Conservation (phyloP, 192 early-diverging fungal genomes). For the Mortierella alpina region DNA sequence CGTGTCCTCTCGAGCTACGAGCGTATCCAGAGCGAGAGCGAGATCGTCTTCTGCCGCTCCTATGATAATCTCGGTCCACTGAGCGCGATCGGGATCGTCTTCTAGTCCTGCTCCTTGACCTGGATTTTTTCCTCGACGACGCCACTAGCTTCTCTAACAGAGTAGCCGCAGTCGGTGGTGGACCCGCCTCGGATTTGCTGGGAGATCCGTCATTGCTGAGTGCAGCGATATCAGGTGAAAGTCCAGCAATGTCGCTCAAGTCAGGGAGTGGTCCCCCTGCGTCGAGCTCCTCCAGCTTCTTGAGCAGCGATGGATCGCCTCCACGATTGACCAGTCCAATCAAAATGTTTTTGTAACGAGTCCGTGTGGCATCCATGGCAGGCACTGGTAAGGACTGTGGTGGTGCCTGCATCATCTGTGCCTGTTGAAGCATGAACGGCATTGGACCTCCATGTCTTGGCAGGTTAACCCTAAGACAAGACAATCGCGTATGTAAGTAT, state of each 20-base stretch:
- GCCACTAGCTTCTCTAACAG: constrained; percentile 39
- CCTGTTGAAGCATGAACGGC: constrained; percentile 49
- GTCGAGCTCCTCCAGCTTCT: constrained; percentile 47
- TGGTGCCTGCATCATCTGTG: constrained; percentile 46
- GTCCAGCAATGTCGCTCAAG: constrained; percentile 34
- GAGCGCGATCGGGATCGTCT: constrained; percentile 42
- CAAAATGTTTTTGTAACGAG: constrained; percentile 36
- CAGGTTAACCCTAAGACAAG: constrained; percentile 24
- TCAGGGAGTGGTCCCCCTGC: constrained; percentile 39
- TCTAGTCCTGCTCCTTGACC: constrained; percentile 36
- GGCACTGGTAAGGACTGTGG: constrained; percentile 9
- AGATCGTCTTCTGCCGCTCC: constrained; percentile 25
- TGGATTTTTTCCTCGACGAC: constrained; percentile 31
- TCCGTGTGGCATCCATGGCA: constrained; percentile 34
- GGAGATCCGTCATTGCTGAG: constrained; percentile 20
- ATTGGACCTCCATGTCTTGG: constrained; percentile 37
- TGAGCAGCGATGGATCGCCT: constrained; percentile 35
- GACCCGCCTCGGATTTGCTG: neutral
- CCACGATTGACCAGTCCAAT: constrained; percentile 47
- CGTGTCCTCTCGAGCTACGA: constrained; percentile 35
- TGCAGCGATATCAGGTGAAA: constrained; percentile 17
- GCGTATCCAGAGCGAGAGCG: constrained; percentile 38
- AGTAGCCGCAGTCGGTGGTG: constrained; percentile 7
- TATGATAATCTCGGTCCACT: constrained; percentile 29
- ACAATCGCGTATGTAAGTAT: neutral